These are phyloP conservation scores for Monosporascus cannonballus DNA, from an alignment of 2,329 filamentous ascomycete species.

Conservation along the genomic window DNA sequence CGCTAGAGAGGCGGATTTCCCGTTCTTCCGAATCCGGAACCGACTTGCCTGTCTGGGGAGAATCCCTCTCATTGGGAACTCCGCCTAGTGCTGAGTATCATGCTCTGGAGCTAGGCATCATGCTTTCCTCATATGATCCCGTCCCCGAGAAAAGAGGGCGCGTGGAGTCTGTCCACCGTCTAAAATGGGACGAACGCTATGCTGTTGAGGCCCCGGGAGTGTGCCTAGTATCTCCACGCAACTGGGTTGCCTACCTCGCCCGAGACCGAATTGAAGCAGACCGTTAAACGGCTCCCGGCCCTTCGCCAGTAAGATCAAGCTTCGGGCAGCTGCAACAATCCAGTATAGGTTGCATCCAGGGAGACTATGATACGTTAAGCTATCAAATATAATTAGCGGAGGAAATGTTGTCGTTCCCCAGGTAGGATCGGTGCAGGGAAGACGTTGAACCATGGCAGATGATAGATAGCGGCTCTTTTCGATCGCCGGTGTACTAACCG, in stretches of 20 bases:
- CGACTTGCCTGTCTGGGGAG: neutral
- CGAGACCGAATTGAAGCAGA: too few species aligned
- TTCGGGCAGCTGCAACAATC: neutral
- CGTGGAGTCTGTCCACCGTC: too few species aligned
- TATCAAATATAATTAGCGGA: neutral
- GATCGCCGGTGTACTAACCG: neutral
- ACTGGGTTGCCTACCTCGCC: too few species aligned
- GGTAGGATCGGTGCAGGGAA: neutral
- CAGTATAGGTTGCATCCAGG: neutral
- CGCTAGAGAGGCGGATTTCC: neutral
- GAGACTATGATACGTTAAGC: neutral
- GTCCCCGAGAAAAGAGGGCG: too few species aligned
- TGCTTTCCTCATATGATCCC: neutral
- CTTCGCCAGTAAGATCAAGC: too few species aligned
- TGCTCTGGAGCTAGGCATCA: too few species aligned
- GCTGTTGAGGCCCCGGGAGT: too few species aligned
- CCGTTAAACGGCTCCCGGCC: too few species aligned
- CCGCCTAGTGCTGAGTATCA: neutral
- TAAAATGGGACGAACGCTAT: too few species aligned
- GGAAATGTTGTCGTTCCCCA: too few species aligned
- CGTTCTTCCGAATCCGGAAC: neutral
- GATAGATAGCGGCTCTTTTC: neutral
- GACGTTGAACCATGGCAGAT: neutral
- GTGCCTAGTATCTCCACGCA: too few species aligned
- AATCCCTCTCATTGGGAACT: neutral